Evolutionary conservation across 1,284 basidiomycete genomes (phyloP), one percentile per base, ranked within the genome.

Genomic region (Naganishia liquefaciens): DNA sequence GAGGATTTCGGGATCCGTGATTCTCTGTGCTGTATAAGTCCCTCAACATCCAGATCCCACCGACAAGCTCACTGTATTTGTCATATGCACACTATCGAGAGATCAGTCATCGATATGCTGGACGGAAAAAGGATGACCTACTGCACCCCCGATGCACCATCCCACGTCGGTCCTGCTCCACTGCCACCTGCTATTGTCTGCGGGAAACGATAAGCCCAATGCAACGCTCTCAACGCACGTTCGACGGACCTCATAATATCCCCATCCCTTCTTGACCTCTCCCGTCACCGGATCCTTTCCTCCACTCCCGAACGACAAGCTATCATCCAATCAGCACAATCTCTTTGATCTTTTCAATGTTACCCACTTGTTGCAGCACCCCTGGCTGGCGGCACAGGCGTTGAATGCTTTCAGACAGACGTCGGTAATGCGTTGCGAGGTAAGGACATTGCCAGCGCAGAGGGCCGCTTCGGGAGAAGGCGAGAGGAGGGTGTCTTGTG

Each of bases 391-490:
- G 11, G 94, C 92, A 58, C 88, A 90, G 0, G 92, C 93, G 68
- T 90, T 84, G 82, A 99, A 98, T 0, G 95, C 94, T 73, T 89
- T 90, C 62, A 98, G 81, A 13, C 98, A 91, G 0, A 97, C 92
- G 72, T 98, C 95, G 0, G 95, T 93, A 55, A 97, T 92, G 13
- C 95, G 84, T 76, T 98, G 94, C 21, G 88, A 90, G 2, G 93
- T 95, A 65, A 95, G 82, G 17, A 95, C 92, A 73, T 97, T 97
- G 5, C 93, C 93, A 23, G 90, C 93, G 69, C 92, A 94, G 2
- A 96, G 92, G 0, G 93, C 93, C 0, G 92, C 93, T 0, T 88
- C 90, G 39, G 85, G 83, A 5, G 89, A 92, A 0, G 94, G 93
- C 4, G 87, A 84, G 27, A 98, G 82, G 7, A 97, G 78, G 10